Evolutionary conservation across 2,329 filamentous ascomycete species (phyloP), one percentile per base, ranked within the genome.

Genomic region (Apiospora arundinis): DNA sequence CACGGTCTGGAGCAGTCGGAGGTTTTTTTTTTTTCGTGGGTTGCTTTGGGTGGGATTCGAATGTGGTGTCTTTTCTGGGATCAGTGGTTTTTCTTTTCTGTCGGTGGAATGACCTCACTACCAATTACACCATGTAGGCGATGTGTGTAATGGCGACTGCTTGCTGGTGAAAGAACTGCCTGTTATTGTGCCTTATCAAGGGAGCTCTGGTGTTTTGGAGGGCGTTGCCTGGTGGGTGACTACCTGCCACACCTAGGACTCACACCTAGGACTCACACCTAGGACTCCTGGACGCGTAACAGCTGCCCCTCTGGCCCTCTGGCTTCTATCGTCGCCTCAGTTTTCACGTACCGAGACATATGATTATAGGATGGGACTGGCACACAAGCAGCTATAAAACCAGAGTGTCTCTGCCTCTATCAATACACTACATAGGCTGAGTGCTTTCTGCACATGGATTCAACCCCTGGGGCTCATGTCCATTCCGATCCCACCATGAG

Each of bases 1-100:
- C 56, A 14, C 56, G 56, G 56, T 63, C 56, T 40, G 56, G 56
- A 63, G 56, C 32, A 63, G 56, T 63, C 56, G 56, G 56, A 63
- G 56, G 56, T 3, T n/a, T 14, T 40, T 40, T 14, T 40, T 40
- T n/a, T 28, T 0, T 40, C 8, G 4, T 63, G 2, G 5, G 28
- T 63, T n/a, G 32, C 56, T 40, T 40, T 63, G 18, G 18, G 28
- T 63, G 28, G 56, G 56, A 63, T 63, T 63, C 18, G 56, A 63
- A 63, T 32, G 56, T 63, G 32, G 56, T 63, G 56, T 63, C 56
- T 63, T 63, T 63, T 63, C 56, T 63, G 18, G 56, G 56, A 63
- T 40, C 56, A 63, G 56, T 63, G 56, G 56, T 16, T 63, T 63
- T 63, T 37, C 56, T 63, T 40, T 63, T 63, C 56, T 63, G 32